Evolutionary conservation across 2,329 filamentous ascomycete species (phyloP), one percentile per base, ranked within the genome.

Genomic region (Apiospora kogelbergensis): DNA sequence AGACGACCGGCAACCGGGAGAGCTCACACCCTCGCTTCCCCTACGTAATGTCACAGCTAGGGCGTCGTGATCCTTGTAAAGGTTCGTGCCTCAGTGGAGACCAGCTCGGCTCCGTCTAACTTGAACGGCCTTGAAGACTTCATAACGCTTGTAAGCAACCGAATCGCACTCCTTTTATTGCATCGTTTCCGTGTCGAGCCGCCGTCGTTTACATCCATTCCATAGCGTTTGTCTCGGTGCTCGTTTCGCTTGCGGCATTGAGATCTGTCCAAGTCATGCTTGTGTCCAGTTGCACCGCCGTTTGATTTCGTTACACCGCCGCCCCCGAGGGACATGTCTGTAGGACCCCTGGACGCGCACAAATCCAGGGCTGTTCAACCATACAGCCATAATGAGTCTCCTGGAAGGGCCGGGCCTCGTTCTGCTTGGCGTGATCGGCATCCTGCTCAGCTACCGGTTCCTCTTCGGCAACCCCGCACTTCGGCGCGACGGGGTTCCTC

Each of bases 401-500:
- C 63, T 76, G 13, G 70, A 72, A 63, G 72, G 73, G 15, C 69
- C 70, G 22, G 64, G 68, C 26, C 70, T 76, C 7, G 6, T 71
- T 13, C 70, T 73, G 70, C 67, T 74, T 9, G 69, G 57, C 7
- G 40, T 75, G 4, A 37, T 76, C 26, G 70, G 68, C 15, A 64
- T 68, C 26, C 63, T 76, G 26, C 60, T 74, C 15, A 71, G 68
- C 64, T 77, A 76, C 67, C 71, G 71, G 57, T 70, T 77, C 63
- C 33, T 74, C 37, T 69, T 78, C 10, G 69, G 73, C 13, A 67
- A 70, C 24, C 73, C 75, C 13, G 70, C 66, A 9, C 74, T 78
- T 33, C 70, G 65, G 65, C 73, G 78, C 37, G 72, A 81, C 65
- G 80, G 80, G 0, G 63, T 74, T 22, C 74, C 75, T 3, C 68